A percentile compares a stretch with the other conserved stretches of the same genome.
Evolutionary conservation across 768 basidiomycete species (phyloP).

Genomic region (Tylopilus felleus): DNA sequence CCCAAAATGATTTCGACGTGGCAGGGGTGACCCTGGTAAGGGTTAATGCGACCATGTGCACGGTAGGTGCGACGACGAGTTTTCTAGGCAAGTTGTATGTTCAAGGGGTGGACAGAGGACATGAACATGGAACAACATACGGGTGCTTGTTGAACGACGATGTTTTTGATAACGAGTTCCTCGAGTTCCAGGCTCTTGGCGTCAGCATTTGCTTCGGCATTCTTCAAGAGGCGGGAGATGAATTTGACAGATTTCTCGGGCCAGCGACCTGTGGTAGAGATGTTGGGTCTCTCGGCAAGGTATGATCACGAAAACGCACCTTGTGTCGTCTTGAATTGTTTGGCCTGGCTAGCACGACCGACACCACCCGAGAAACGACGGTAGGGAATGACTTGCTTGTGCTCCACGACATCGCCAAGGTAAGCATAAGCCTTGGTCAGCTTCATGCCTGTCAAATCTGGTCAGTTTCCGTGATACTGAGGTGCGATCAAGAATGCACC

Average conservation of each 20-base stretch:
- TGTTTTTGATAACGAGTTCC: slow-evolving; percentile 92
- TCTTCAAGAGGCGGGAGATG: slow-evolving; percentile 92
- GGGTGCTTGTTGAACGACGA: slow-evolving; percentile 97
- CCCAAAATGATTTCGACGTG: slow-evolving; percentile 94
- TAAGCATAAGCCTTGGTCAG: slow-evolving; percentile 94
- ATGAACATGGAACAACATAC: slow-evolving; percentile 45
- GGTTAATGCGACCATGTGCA: slow-evolving; percentile 96
- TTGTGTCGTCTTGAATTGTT: slow-evolving; percentile 95
- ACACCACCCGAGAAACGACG: slow-evolving; percentile 93
- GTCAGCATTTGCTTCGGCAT: slow-evolving; percentile 98
- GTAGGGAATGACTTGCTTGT: slow-evolving; percentile 97
- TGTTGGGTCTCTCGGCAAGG: not conserved
- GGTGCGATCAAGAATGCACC: slow-evolving; percentile 48
- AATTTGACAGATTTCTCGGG: slow-evolving; percentile 98
- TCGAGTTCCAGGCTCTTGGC: slow-evolving; percentile 94
- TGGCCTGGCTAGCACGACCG: slow-evolving; percentile 91
- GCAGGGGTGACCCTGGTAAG: slow-evolving; percentile 97
- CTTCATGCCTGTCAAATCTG: slow-evolving; percentile 65
- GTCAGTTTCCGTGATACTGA: not conserved
- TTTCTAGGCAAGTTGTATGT: slow-evolving; percentile 54
- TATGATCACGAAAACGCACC: slow-evolving; percentile 49
- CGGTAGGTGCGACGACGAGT: slow-evolving; percentile 99
- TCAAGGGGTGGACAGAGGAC: slow-evolving; percentile 1
- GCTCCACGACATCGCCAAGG: slow-evolving; percentile 90
- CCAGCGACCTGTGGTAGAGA: slow-evolving; percentile 80